Percentiles rank a stretch among this genome's conserved stretches.
These are phyloP conservation scores for Samsoniella hepiali DNA, from an alignment of 2,329 filamentous ascomycete genomes.

Conservation along the genomic window DNA sequence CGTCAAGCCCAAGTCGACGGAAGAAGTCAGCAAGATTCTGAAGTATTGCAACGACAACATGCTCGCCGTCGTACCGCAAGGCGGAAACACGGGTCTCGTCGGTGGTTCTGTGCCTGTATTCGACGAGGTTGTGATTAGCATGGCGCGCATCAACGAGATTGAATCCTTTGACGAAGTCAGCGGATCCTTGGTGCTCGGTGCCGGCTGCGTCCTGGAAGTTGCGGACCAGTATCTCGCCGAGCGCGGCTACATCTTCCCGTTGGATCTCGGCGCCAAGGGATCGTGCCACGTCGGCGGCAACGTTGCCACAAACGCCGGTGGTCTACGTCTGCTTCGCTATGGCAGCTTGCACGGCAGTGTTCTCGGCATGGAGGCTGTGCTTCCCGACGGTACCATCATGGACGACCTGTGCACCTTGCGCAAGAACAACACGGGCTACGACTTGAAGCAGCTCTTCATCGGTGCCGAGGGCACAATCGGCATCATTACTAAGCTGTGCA, in stretches of 20 bases:
- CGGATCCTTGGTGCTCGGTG: conserved; percentile 84
- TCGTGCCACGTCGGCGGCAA: conserved; percentile 97
- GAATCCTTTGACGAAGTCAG: conserved; percentile 90
- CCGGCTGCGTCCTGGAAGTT: conserved; percentile 84
- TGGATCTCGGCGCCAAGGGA: conserved; percentile 96
- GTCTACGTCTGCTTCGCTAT: conserved; percentile 83
- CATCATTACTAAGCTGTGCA: conserved; percentile 85
- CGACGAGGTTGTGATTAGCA: conserved; percentile 94
- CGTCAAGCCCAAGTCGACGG: conserved; percentile 76
- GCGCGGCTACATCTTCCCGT: conserved; percentile 83
- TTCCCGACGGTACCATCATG: conserved; percentile 89
- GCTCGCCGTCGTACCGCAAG: conserved; percentile 93
- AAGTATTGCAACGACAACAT: conserved; percentile 93
- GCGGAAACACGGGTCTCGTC: conserved; percentile 93
- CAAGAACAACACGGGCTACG: conserved; percentile 99
- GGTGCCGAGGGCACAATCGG: conserved; percentile 93
- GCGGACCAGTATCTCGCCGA: conserved; percentile 84
- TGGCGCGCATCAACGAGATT: conserved; percentile 86
- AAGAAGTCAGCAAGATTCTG: conserved; percentile 86
- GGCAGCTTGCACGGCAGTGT: conserved; percentile 93
- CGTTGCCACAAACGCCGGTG: conserved; percentile 92
- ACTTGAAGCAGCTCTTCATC: conserved; percentile 95
- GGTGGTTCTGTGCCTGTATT: conserved; percentile 96
- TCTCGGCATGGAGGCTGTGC: conserved; percentile 85
- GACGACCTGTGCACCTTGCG: conserved; percentile 83